Evolutionary conservation across 2,329 filamentous ascomycete genomes (phyloP).

Genomic region (Botrytis sinoallii): DNA sequence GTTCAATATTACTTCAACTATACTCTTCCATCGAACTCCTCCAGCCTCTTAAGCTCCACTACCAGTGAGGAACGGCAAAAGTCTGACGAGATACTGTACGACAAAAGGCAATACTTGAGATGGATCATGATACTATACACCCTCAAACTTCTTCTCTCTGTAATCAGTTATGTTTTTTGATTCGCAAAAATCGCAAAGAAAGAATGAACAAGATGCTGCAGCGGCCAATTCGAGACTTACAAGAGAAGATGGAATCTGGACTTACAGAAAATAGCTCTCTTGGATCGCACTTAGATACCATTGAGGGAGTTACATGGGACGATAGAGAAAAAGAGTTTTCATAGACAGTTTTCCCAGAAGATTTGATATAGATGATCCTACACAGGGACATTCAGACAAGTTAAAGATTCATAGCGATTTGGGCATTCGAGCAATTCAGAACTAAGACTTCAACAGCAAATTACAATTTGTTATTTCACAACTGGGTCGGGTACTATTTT

Average conservation of each 20-base stretch:
- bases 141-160: not conserved
- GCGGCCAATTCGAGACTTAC: not conserved
- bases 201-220: not conserved
- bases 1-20: not conserved
- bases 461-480: rapidly evolving
- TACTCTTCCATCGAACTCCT: not conserved
- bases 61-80: not conserved
- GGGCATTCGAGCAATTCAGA: not conserved
- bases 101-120: not conserved
- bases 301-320: not conserved
- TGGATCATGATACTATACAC: not conserved
- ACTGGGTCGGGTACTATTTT: not conserved
- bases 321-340: not conserved
- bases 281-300: not conserved
- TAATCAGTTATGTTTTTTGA: rapidly evolving
- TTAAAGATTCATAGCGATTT: not conserved
- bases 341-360: no score
- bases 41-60: not conserved
- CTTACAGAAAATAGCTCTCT: not conserved
- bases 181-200: not conserved
- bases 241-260: not conserved
- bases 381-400: no score
- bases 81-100: no score
- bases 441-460: not conserved
- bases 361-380: not conserved